Evolutionary conservation across 805 yeast species (phyloP), one percentile per base, ranked within the genome.

Genomic region (Saccharomycodes ludwigii): DNA sequence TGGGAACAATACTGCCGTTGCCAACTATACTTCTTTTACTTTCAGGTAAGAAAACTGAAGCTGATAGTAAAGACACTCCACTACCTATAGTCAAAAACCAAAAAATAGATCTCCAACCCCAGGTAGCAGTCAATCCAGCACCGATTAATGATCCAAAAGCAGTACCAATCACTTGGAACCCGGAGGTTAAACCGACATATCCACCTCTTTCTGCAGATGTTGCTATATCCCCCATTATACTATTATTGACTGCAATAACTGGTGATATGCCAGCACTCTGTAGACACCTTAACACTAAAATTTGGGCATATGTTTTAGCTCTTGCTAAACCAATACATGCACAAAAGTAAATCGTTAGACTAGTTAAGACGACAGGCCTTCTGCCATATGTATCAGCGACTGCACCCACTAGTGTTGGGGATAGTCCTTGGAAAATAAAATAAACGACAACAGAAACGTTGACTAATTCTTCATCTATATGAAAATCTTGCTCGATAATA

Each of bases 221-320:
- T 2, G 84, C 72, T 16, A 76, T 56, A 55, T 84, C 95, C 7
- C 85, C 88, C 33, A 79, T 68, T 0, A 76, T 65, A 1, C 91
- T 91, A 2, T 76, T 64, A 23, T 67, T 64, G 2, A 83, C 65
- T 2, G 93, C 74, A 16, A 83, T 68, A 2, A 82, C 68, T 0
- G 94, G 84, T 0, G 91, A 75, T 4, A 76, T 75, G 10, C 81
- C 84, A 6, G 76, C 64, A 0, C 93, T 85, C 46, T 82, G 86
- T n/a, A 80, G 41, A 50, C 83, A 71, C 38, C 95, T 57, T 21
- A 84, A 55, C 2, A 76, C 68, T 5, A 79, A 53, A n/a, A 84
- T 56, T 16, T 72, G 60, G 56, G 79, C 69, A 47, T 73, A 80
- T 1, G 57, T 63, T 15, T 70, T 54, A 2, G 73, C 55, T 16